Evolutionary conservation across 2,329 filamentous ascomycete genomes (phyloP), one percentile per base, ranked within the genome.

Genomic region (Xylariomycetidae sp.): DNA sequence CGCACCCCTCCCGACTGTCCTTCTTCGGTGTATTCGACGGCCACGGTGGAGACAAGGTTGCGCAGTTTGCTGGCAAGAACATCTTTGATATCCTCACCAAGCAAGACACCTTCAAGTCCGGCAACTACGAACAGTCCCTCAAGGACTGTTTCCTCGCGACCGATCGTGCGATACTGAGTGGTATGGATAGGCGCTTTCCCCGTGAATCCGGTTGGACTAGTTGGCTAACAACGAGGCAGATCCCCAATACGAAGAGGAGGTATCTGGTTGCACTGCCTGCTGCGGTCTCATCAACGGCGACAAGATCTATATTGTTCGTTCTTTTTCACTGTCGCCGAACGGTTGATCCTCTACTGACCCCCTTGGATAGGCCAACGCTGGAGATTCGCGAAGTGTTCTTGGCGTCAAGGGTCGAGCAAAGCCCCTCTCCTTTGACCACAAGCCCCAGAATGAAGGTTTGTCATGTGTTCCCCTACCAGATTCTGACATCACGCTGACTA

Each of bases 11-110:
- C 52, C 80, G 84, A 57, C 72, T 96, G 55, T 88, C 88, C 49
- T 96, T 95, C 69, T 98, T 98, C 57, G 92, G 90, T 54, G 92
- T 98, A 46, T 98, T 93, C 59, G 92, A 98, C 60, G 92, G 92
- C 29, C 92, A 98, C 61, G 92, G 92, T 50, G 92, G 92, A 56
- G 89, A 95, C 62, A 94, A 94, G 62, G 92, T 98, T 25, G 92
- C 92, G 31, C 66, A 92, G 38, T 98, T 94, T 60, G 81, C 90
- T 4, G 92, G 92, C 54, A 83, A 93, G 50, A 79, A 95, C 56
- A 81, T 98, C 57, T 86, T 95, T 67, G 80, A 88, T 59, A 98
- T 98, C 57, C 77, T 98, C 44, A 76, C 87, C 44, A 95, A 93
- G 64, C 92, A 98, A 66, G 88, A 95, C 38, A 80, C 87, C 19